Conservation (phyloP, 495 filamentous ascomycete genomes). For the Podospora conica region DNA sequence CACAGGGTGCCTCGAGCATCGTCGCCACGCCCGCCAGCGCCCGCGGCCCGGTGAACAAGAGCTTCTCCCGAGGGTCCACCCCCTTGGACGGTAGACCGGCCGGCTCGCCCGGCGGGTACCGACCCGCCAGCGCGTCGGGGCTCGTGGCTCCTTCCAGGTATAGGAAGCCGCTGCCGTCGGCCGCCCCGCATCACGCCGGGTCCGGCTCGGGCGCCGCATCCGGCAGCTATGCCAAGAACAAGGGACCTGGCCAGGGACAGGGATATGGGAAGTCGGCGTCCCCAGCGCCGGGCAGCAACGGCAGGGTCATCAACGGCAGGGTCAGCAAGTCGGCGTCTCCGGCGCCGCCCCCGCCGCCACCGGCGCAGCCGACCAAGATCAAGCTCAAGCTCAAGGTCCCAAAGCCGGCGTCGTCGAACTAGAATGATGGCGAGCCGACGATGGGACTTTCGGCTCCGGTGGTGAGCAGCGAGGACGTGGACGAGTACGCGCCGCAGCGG, state of each 20-base stretch:
- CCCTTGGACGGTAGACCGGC: background rate
- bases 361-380: slow-evolving; percentile 11
- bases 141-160: slow-evolving; percentile 14
- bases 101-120: background rate
- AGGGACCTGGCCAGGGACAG: background rate
- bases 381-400: slow-evolving; percentile 36
- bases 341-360: too few relatives aligned
- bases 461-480: too few relatives aligned
- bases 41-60: background rate
- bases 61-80: background rate
- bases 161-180: slow-evolving; percentile 36
- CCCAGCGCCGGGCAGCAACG: background rate
- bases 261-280: too few relatives aligned
- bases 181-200: slow-evolving; percentile 21
- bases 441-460: background rate
- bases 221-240: background rate
- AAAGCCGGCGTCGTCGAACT: background rate
- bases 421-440: background rate
- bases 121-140: background rate
- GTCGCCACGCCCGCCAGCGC: slow-evolving; percentile 13
- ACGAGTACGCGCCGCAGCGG: too few relatives aligned
- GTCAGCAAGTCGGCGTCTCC: slow-evolving; percentile 7
- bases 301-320: background rate
- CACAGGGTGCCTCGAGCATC: slow-evolving; percentile 13
- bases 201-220: slow-evolving; percentile 6